Evolutionary conservation across 116 monocot species (phyloP), one percentile per base, ranked within the genome.

Genomic region (Papilionanthe hybrid): DNA sequence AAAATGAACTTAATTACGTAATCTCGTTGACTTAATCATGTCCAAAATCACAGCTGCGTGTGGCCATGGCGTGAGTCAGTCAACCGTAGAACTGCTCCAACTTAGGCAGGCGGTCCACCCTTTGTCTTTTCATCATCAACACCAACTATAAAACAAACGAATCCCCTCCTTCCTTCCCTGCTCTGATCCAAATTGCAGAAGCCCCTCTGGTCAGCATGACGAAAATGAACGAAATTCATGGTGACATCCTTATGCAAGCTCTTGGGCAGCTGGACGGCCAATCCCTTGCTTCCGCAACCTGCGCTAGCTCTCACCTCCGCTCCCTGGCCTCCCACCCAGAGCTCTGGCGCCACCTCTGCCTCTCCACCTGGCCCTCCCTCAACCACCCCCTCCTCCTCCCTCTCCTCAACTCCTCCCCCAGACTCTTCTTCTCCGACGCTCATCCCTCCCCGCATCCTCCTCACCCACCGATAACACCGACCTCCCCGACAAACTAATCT

Each of bases 341-440:
- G 28, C 83, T 87, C 49, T 94, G 92, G 94, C 81, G 82, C 72
- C 41, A 69, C 75, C 85, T 97, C 81, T 97, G 92, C 85, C 76
- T 92, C 82, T 79, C 85, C 75, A 56, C 84, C 11, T 97, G 87
- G 87, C 94, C 94, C 0, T 94, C 97, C 23, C 84, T 94, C 76
- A 55, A 57, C 80, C 81, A 86, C 78, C 84, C 22, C 68, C 27
- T 27, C 85, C 80, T 10, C 77, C 79, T n/a, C 77, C 47, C 85
- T 42, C 30, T 27, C 53, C 3, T 53, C 69, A 5, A 65, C 45
- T 17, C 55, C 55, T 75, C 81, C 17, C 75, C 81, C 79, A 84
- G 73, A 55, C 68, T 58, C 58, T 85, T 91, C 84, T 89, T 92
- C 89, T 81, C 86, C 73, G 82, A 91, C 73, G 84, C 89, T 79